Evolutionary conservation across 2,329 filamentous ascomycete genomes (phyloP).

Genomic region (Hypoxylon sp.): DNA sequence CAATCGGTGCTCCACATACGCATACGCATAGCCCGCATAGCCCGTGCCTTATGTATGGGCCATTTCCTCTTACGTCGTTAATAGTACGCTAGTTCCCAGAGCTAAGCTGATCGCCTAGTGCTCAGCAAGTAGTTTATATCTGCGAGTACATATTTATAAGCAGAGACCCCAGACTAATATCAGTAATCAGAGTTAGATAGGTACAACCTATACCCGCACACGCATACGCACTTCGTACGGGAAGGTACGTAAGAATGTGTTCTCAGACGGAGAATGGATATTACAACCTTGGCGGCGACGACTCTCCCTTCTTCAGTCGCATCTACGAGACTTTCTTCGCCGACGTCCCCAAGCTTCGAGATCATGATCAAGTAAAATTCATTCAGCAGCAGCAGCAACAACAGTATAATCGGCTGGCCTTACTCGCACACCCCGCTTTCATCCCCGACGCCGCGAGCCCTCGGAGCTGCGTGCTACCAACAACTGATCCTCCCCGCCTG

Average conservation of each 20-base stretch:
- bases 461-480: slow-evolving; percentile 47
- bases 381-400: slow-evolving; percentile 16
- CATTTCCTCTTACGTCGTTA: slow-evolving; percentile 19
- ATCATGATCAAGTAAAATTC: slow-evolving; percentile 41
- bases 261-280: slow-evolving; percentile 35
- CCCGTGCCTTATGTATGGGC: slow-evolving; percentile 16
- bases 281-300: slow-evolving; percentile 35
- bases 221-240: slow-evolving; percentile 20
- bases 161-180: neutral
- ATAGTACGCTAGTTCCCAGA: slow-evolving; percentile 5
- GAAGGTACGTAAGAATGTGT: slow-evolving; percentile 40
- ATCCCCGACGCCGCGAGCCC: slow-evolving; percentile 41
- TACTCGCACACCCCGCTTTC: slow-evolving; percentile 33
- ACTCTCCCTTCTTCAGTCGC: slow-evolving; percentile 42
- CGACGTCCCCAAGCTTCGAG: slow-evolving; percentile 27
- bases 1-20: slow-evolving; percentile 34
- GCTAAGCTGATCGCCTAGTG: slow-evolving; percentile 8
- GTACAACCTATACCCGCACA: slow-evolving; percentile 22
- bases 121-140: slow-evolving; percentile 25
- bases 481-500: slow-evolving; percentile 42
- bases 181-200: slow-evolving; percentile 21
- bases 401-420: slow-evolving; percentile 27
- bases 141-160: slow-evolving; percentile 20
- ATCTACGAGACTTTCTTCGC: slow-evolving; percentile 43
- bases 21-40: too few species aligned